Evolutionary conservation across 208 protist genomes (phyloP).

Genomic region (Endotrypanum monterogeii): DNA sequence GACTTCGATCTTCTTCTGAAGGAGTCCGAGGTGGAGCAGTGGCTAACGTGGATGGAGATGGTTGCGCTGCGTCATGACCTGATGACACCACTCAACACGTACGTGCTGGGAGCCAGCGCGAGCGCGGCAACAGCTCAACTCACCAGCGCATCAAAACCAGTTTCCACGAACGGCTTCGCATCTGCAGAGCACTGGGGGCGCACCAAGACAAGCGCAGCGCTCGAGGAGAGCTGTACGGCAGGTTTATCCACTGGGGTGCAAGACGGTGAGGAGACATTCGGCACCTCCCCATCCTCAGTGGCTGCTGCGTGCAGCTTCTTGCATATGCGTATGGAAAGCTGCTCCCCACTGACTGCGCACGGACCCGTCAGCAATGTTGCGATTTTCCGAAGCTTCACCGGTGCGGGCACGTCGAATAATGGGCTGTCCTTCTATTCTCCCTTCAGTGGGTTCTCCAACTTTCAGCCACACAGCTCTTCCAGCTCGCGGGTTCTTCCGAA

Average conservation of each 20-base stretch:
- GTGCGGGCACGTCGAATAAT: not conserved
- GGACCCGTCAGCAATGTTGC: not conserved
- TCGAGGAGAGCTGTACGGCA: constrained; percentile 15
- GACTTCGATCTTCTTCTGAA: constrained; percentile 82
- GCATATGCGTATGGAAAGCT: constrained; percentile 11
- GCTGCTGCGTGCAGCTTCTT: constrained; percentile 13
- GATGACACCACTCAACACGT: constrained; percentile 54
- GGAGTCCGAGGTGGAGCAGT: constrained; percentile 74
- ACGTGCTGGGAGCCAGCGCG: constrained; percentile 37
- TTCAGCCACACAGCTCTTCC: constrained; percentile 8
- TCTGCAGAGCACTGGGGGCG: constrained; percentile 5
- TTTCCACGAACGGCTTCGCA: not conserved
- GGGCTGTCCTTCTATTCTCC: not conserved
- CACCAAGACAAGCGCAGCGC: constrained; percentile 3
- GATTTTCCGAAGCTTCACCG: not conserved
- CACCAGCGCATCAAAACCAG: not conserved
- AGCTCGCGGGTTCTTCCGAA: constrained; percentile 17
- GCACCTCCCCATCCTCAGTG: constrained; percentile 8
- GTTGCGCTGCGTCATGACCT: constrained; percentile 54
- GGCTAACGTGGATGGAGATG: constrained; percentile 78
- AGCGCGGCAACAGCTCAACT: not conserved
- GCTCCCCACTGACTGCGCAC: not conserved
- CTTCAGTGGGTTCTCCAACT: not conserved
- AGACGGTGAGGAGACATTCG: not conserved
- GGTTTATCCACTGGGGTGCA: constrained; percentile 11